Evolutionary conservation across 345 rosid species (phyloP).

Genomic region (Salix purpurea): DNA sequence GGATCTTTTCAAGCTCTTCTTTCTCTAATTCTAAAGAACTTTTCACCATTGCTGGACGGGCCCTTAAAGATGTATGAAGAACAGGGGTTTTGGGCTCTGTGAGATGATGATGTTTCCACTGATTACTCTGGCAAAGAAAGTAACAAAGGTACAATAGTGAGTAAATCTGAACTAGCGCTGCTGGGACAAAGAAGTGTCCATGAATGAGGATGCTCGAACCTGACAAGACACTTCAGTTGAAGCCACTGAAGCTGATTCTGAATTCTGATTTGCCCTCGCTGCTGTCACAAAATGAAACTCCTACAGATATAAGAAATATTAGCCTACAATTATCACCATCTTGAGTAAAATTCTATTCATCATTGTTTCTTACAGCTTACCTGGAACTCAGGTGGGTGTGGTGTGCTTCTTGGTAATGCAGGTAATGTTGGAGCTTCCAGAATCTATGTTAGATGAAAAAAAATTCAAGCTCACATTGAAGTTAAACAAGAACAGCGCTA

Average conservation of each 20-base stretch:
- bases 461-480: not conserved
- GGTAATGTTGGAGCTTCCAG: slow-evolving; percentile 65
- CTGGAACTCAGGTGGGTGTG: slow-evolving; percentile 80
- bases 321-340: not conserved
- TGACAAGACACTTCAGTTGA: slow-evolving; percentile 67
- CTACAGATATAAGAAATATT: slow-evolving; percentile 33
- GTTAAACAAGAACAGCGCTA: not conserved
- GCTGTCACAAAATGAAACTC: slow-evolving; percentile 85
- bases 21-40: slow-evolving; percentile 77
- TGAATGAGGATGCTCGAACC: slow-evolving; percentile 37
- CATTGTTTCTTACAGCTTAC: slow-evolving; percentile 27
- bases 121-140: slow-evolving; percentile 38
- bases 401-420: slow-evolving; percentile 60
- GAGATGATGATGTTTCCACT: slow-evolving; percentile 59
- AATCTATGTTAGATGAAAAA: slow-evolving; percentile 42
- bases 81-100: slow-evolving; percentile 75
- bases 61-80: slow-evolving; percentile 84
- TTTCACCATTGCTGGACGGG: slow-evolving; percentile 74
- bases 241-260: slow-evolving; percentile 73
- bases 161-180: not conserved
- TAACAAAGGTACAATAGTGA: not conserved
- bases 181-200: not conserved
- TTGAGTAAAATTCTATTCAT: not conserved
- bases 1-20: slow-evolving; percentile 85
- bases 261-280: slow-evolving; percentile 73